Base-by-base conservation (phyloP, 169 alveolate genomes). In the Eimeria sp. region DNA sequence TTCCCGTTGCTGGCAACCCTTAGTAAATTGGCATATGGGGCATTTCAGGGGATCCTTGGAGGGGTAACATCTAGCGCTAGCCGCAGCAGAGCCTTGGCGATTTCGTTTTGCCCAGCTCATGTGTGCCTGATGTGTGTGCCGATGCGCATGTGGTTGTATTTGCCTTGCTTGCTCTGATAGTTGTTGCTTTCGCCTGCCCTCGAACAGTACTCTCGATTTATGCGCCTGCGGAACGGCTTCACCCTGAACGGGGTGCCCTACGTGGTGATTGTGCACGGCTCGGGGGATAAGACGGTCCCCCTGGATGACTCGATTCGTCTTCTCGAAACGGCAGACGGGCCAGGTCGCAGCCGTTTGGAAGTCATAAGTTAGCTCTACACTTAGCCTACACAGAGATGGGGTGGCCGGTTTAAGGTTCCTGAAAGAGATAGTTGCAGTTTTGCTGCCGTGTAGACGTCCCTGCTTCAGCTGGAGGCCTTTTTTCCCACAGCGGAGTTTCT, bases 321-420 rank as follows among this genome's bases (percentile, higher is more conserved):
- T 27, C 89, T 95, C 8, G 97, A 95, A 64, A 95, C 97, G 58
- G 94, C 96, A 74, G 95, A 60, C 27, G 97, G 94, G 46, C 93
- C 93, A 16, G 97, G 97, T 10, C 95, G 95, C 85, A 76, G 97
- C 97, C 88, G 97, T 18, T 95, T 95, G 16, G 97, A 95, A 90
- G 96, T 95, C 49, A 88, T 95, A 46, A 88, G 96, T 93, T 66
- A 82, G 96, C 23, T 71, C 30, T 25, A 40, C 16, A 2, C 49
- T 18, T 13, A 40, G 80, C 46, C n/a, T 6, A n/a, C 33, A 30
- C 60, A 60, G 58, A 18, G 18, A 37, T 6, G 0, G 56, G 56
- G 30, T 30, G 8, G 58, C 56, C 3, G 1, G 1, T 16, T 23
- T 4, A 18, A 33, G 30, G 56, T 40, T 11, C 37, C 20, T 2